Base-by-base conservation (phyloP, 202 grass and related monocot genomes). In the Zoysia matrella region DNA sequence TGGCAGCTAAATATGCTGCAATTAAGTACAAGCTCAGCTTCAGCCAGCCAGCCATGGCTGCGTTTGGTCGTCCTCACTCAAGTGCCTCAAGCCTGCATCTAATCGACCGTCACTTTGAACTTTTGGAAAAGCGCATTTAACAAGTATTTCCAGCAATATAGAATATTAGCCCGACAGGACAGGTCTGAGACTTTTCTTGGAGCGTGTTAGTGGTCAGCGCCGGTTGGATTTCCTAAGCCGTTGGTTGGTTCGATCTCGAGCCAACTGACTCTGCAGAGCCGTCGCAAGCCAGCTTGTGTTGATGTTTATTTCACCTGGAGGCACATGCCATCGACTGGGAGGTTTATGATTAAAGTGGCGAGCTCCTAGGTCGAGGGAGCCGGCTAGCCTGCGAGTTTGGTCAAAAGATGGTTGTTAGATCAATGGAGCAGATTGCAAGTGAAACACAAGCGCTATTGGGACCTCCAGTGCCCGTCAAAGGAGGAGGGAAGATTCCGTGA, bases 1-100 rank as follows among this genome's bases (percentile, higher is more conserved):
- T 90, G 88, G 88, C 14, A 47, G 65, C 71, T 11, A 87, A 76
- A 76, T 87, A 80, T 80, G 84, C 39, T 46, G 53, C 51, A 90
- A 83, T 83, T 87, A 84, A 90, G 51, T 80, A 83, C 7, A 65
- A 36, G 46, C 71, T 61, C 64, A 36, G 50, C 72, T 80, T 79
- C 46, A 65, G 45, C 3, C 39, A 80, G 80, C 75, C 57, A 78
- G 62, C 57, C 72, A 58, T 58, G 79, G 55, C 54, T 36, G 43
- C 65, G 14, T 11, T 58, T 60, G 73, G 69, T 56, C 83, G 73
- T 22, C 57, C 76, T 72, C 60, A 65, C 30, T 36, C 30, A 36
- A 36, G 78, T 52, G 62, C 62, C 54, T 12, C 44, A 80, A 47
- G 67, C 65, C 45, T 90, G 12, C 43, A 43, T 47, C 54, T 60